These are phyloP conservation scores for Nidula microcarpa DNA, from an alignment of 768 basidiomycete species.

Conservation along the genomic window DNA sequence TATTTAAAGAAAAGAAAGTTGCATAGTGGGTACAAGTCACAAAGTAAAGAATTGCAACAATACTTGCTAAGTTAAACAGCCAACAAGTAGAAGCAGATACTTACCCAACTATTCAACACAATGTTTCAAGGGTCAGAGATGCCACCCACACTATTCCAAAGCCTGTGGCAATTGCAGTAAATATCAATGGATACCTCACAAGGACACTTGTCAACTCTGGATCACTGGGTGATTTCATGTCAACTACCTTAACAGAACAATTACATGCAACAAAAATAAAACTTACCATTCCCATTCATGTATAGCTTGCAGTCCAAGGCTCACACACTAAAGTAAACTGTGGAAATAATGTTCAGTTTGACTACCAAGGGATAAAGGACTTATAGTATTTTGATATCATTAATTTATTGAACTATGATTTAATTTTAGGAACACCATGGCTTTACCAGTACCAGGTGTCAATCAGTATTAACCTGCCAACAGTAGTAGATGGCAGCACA, in stretches of 20 bases:
- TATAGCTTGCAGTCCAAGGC: slow-evolving; percentile 38
- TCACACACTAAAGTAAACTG: slow-evolving; percentile 33
- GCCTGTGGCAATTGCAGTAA: slow-evolving; percentile 24
- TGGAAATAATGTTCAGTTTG: slow-evolving; percentile 14
- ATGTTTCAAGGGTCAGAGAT: slow-evolving; percentile 15
- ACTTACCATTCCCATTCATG: slow-evolving; percentile 23
- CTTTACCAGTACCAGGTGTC: slow-evolving; percentile 25
- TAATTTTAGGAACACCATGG: slow-evolving; percentile 37
- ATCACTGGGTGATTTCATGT: slow-evolving; percentile 39
- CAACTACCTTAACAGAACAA: slow-evolving; percentile 30
- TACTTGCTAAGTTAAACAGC: too few species aligned
- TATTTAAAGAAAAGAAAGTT: too few species aligned
- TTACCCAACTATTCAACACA: slow-evolving; percentile 18
- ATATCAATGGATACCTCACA: slow-evolving; percentile 26
- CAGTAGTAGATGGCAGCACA: slow-evolving; percentile 19
- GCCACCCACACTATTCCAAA: slow-evolving; percentile 16
- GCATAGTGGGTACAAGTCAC: too few species aligned
- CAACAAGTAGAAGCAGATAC: slow-evolving; percentile 11
- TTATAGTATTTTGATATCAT: slow-evolving; percentile 28
- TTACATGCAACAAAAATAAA: slow-evolving; percentile 16
- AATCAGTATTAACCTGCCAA: slow-evolving; percentile 21
- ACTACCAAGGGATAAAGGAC: slow-evolving; percentile 30
- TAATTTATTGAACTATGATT: slow-evolving; percentile 35
- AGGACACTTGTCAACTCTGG: slow-evolving; percentile 33
- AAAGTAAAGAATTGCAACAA: too few species aligned